Conservation (phyloP, 495 filamentous ascomycete genomes). For the Penicillium bialowiezense region DNA sequence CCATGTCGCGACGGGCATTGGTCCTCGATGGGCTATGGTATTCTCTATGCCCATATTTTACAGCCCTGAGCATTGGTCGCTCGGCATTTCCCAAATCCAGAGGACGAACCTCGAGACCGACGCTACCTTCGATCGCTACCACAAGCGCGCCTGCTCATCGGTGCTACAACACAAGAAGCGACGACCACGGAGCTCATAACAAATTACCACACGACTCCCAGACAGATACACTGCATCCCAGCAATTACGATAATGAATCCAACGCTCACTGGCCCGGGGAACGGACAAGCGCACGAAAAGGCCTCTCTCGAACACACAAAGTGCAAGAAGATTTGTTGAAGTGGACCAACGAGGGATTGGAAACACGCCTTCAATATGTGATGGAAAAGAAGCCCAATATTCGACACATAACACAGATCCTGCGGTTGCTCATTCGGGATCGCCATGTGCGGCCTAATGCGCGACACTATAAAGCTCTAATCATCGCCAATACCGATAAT, state of each 20-base stretch:
- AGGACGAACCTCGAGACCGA: constrained; percentile 10
- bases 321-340: constrained; percentile 17
- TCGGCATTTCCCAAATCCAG: constrained; percentile 6
- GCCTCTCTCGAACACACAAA: constrained; percentile 6
- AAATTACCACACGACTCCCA: too few relatives aligned
- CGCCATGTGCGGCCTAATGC: constrained; percentile 61
- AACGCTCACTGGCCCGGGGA: not conserved
- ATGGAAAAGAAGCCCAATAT: constrained; percentile 21
- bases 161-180: constrained; percentile 19
- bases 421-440: constrained; percentile 52
- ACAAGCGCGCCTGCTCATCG: constrained; percentile 16
- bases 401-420: constrained; percentile 22
- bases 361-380: constrained; percentile 23
- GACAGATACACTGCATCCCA: not conserved
- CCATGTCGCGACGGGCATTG: constrained; percentile 47
- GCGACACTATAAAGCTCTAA: constrained; percentile 68
- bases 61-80: constrained; percentile 10
- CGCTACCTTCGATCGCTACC: constrained; percentile 4
- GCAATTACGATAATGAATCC: not conserved
- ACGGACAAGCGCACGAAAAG: not conserved
- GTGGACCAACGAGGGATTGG: constrained; percentile 23
- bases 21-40: constrained; percentile 64
- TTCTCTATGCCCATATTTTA: constrained; percentile 62
- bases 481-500: constrained; percentile 64
- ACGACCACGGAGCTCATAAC: not conserved